Base-by-base conservation (phyloP, 768 basidiomycete species). In the Tephrocybe rancida region DNA sequence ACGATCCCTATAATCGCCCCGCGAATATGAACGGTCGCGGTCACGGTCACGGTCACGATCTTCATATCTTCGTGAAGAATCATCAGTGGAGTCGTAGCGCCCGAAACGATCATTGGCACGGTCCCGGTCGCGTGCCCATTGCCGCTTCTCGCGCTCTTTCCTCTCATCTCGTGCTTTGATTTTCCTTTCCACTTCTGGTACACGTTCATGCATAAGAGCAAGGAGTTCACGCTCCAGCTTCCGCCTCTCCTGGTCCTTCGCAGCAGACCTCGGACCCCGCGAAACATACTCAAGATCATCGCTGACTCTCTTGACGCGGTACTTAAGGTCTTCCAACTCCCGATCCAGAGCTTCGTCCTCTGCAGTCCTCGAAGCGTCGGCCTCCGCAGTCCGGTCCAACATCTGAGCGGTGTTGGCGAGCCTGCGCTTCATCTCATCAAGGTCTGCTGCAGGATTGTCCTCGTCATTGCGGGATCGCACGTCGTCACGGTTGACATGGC, bases 301-400 rank as follows among this genome's bases (percentile, higher is more conserved):
- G 64, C 92, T 87, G 3, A 99, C 81, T 19, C 95, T 77, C 64
- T 85, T 84, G 42, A 97, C 92, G 25, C 88, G 83, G 63, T 92
- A 92, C 39, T 83, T 84, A 43, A 99, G 73, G 58, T 95, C 92
- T 6, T 87, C 83, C 73, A 97, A 80, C 70, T 98, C 97, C 41
- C 87, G 81, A 49, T 95, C 92, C n/a, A 99, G 77, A 45, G 80
- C 88, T 51, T 97, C 95, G 62, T 98, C 95, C 55, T 96, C 95
- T 2, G 76, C 83, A 0, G 88, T 85, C 38, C 82, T 74, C 2
- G 73, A 61, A 0, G 82, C 82, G 48, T 83, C 84, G 18, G 78
- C 84, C n/a, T 86, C 85, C 0, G 86, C 76, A 3, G 80, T 78
- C 22, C 82, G 81, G 59, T 98, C 94, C 3, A 98, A 79, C 81